These are phyloP conservation scores for Rauvolfia tetraphylla DNA, from an alignment of 257 asterid genomes.

Conservation along the genomic window DNA sequence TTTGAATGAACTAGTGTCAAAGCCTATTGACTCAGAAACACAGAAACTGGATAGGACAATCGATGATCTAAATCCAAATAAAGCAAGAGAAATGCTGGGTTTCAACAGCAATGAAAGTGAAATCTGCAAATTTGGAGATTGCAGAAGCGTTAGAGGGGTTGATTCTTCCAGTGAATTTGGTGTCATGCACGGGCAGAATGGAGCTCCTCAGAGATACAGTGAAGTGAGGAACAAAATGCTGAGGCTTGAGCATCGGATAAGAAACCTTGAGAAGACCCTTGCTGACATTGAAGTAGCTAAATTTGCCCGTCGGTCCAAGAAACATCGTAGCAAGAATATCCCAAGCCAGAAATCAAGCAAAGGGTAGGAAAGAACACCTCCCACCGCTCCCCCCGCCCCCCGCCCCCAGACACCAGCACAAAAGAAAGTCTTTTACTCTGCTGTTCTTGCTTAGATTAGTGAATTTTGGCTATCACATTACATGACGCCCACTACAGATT, in stretches of 20 bases:
- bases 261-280: neutral
- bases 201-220: too few species aligned
- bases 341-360: too few species aligned
- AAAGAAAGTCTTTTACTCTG: too few species aligned
- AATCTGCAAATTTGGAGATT: neutral
- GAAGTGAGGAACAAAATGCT: too few species aligned
- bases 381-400: too few species aligned
- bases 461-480: neutral
- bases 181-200: neutral
- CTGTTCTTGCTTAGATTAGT: neutral
- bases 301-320: too few species aligned
- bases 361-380: too few species aligned
- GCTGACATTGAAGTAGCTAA: neutral
- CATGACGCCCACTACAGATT: neutral
- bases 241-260: too few species aligned
- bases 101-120: neutral
- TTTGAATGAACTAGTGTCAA: neutral
- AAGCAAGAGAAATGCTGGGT: neutral
- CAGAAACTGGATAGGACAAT: neutral
- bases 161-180: neutral
- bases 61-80: neutral
- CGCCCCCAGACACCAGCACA: too few species aligned
- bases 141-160: neutral
- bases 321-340: too few species aligned
- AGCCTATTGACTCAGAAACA: neutral